Evolutionary conservation across 1,139 yeast species (phyloP), one percentile per base, ranked within the genome.

Genomic region (Dujonia santamariae): DNA sequence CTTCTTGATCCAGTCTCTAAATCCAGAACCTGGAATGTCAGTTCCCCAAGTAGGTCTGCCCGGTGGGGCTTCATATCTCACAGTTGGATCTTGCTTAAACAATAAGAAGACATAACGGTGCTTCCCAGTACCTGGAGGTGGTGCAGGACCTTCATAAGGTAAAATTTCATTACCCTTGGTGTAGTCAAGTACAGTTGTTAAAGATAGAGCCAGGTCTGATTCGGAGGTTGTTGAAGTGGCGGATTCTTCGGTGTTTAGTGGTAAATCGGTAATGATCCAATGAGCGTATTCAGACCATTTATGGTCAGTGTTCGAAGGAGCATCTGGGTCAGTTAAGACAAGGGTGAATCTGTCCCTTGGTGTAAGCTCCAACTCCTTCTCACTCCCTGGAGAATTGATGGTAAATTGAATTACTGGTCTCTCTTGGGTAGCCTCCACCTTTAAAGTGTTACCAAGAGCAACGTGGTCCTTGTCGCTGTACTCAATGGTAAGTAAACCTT

Each of bases 291-390:
- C 96, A 7, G 94, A 81, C 95, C 95, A 87, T 53, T 80, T 85
- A 49, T 83, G 78, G 54, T 88, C 96, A 1, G 72, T 68, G 44
- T 78, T 73, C 3, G 90, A 76, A 13, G 97, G 97, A 7, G 96
- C 97, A 64, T 88, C 97, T 1, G 97, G 97, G 56, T 88, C 96
- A 3, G 96, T 88, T 46, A 88, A 49, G 3, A 85, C 85, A 45
- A 88, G 62, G 3, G 92, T 79, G 59, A 83, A 86, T 34, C 67
- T 62, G 44, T 80, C 86, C n/a, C 61, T 54, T 16, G 61, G 53
- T 15, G 63, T 51, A 31, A 75, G 67, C 31, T 61, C 65, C 51
- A 67, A 60, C 33, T 57, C 67, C 36, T 52, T 61, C 35, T 60
- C 63, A 44, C 54, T 57, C 44, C 59, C 41, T 46, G 69, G 58